phyloP scores from a whole-genome alignment of 2,329 filamentous ascomycete genomes.

The Neopestalotiopsis clavispora region DNA sequence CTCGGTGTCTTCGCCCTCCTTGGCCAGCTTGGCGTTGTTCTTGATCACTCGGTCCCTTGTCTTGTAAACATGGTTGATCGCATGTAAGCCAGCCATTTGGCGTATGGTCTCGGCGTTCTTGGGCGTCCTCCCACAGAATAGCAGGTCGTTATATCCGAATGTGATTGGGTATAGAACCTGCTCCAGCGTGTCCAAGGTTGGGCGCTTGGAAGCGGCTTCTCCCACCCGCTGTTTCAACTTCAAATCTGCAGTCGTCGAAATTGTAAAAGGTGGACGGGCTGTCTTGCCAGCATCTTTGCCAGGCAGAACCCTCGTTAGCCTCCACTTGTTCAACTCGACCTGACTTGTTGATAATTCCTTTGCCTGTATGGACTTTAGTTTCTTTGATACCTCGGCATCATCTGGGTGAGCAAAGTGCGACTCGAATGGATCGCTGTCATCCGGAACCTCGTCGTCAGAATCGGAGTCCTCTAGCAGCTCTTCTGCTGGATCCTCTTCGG shows the following conservation, averaged over 20 bases:
- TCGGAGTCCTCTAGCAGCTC: conserved; percentile 44
- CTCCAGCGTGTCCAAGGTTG: conserved; percentile 65
- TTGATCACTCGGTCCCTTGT: conserved; percentile 91
- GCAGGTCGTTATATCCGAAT: conserved; percentile 81
- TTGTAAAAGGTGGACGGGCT: conserved; percentile 38
- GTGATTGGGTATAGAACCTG: conserved; percentile 71
- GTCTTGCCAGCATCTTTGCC: conserved; percentile 40
- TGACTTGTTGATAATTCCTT: conserved; percentile 58
- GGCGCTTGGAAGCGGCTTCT: conserved; percentile 57
- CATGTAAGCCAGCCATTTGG: conserved; percentile 78
- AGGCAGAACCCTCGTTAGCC: conserved; percentile 53
- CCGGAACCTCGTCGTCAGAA: conserved; percentile 55
- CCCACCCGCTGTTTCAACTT: conserved; percentile 75
- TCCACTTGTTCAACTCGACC: conserved; percentile 49
- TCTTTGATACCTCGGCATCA: conserved; percentile 60
- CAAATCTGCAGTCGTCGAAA: conserved; percentile 49
- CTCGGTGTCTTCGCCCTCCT: conserved; percentile 66
- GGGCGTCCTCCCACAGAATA: conserved; percentile 75
- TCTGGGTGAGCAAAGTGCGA: conserved; percentile 76
- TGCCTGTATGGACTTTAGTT: conserved; percentile 54
- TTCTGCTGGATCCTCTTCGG: conserved; percentile 50
- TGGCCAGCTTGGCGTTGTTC: conserved; percentile 81
- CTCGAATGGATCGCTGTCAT: conserved; percentile 74
- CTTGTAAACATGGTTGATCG: conserved; percentile 92
- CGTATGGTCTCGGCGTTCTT: conserved; percentile 72